Percentiles rank a stretch among this genome's conserved stretches.
phyloP scores from a whole-genome alignment of 169 alveolate genomes.

The Plasmodium cynomolgi region DNA sequence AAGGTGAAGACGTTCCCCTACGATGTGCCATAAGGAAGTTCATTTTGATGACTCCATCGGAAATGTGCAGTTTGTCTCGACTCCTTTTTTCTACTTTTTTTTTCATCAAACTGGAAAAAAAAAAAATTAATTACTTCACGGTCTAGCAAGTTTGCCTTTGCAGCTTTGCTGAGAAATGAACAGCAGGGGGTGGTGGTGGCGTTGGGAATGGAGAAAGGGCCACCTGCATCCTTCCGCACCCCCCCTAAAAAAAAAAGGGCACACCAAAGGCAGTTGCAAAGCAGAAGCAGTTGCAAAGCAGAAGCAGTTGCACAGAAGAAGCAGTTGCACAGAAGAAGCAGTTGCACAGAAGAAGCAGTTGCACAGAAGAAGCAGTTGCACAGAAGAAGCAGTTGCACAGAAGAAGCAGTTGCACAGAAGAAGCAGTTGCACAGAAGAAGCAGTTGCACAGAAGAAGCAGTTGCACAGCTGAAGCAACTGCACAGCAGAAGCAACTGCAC shows the following conservation, averaged over 20 bases:
- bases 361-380: too few species aligned
- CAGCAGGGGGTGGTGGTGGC: neutral
- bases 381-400: too few species aligned
- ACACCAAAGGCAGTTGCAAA: neutral
- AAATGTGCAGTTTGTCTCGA: neutral
- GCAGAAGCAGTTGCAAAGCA: too few species aligned
- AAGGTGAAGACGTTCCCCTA: neutral
- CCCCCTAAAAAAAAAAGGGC: neutral
- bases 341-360: too few species aligned
- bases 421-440: too few species aligned
- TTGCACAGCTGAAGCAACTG: too few species aligned
- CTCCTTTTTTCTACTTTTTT: neutral
- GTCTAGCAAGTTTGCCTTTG: neutral
- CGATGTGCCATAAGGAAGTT: neutral
- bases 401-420: too few species aligned
- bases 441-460: too few species aligned
- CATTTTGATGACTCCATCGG: neutral
- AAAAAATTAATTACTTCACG: neutral
- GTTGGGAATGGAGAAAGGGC: neutral
- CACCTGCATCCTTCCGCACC: neutral
- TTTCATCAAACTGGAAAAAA: neutral
- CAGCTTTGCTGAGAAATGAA: neutral
- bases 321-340: too few species aligned
- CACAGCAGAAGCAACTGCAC: neutral
- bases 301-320: too few species aligned